These are phyloP conservation scores for Detonula confervacea DNA, from an alignment of 352 stramenopile species.

Conservation along the genomic window DNA sequence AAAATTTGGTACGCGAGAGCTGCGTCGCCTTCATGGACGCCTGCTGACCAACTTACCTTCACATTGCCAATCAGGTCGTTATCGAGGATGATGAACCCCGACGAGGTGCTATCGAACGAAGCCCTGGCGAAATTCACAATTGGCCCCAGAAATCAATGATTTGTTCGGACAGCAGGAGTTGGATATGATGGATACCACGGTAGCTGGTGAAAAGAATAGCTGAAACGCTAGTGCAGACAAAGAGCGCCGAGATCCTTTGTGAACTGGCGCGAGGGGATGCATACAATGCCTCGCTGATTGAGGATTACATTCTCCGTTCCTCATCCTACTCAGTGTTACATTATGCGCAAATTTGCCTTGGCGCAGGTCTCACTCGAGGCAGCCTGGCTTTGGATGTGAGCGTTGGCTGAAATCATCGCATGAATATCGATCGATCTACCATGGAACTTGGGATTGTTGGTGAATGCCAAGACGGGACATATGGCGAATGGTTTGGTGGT, in stretches of 20 bases:
- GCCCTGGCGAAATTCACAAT: constrained; percentile 70
- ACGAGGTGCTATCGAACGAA: constrained; percentile 86
- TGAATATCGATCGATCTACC: constrained; percentile 82
- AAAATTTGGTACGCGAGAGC: constrained; percentile 84
- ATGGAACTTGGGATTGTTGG: constrained; percentile 82
- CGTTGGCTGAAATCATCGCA: constrained; percentile 69
- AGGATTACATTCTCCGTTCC: constrained; percentile 85
- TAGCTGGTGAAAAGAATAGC: constrained; percentile 2
- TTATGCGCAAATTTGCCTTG: constrained; percentile 78
- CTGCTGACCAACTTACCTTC: constrained; percentile 61
- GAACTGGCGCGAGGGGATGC: constrained; percentile 68
- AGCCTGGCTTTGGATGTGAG: constrained; percentile 71
- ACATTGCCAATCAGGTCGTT: constrained; percentile 78
- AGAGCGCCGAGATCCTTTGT: constrained; percentile 74
- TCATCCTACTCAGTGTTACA: constrained; percentile 78
- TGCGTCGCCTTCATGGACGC: constrained; percentile 80
- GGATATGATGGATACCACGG: constrained; percentile 23
- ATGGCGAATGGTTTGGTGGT: constrained; percentile 71
- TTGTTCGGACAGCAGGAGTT: constrained; percentile 47
- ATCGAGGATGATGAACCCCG: constrained; percentile 70
- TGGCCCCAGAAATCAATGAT: constrained; percentile 72
- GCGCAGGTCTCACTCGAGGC: constrained; percentile 56
- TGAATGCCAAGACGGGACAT: constrained; percentile 80
- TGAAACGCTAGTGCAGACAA: constrained; percentile 59
- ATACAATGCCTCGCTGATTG: constrained; percentile 73